Conservation (phyloP, 768 basidiomycete species). For the Floccularia luteovirens region DNA sequence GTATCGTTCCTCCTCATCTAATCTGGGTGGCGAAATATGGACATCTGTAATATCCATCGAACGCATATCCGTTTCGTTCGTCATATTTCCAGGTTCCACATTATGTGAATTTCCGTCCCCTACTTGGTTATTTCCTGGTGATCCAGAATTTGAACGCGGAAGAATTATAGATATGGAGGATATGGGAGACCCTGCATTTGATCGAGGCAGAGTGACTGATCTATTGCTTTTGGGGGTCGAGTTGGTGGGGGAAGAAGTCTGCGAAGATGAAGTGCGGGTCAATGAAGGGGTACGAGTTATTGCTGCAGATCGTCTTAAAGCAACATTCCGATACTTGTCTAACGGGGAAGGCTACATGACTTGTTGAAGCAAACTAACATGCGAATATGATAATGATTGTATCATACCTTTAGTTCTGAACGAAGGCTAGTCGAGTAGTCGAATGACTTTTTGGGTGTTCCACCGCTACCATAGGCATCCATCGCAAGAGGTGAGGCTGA, state of each 20-base stretch:
- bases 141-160: constrained; percentile 41
- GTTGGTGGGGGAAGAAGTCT: constrained; percentile 50
- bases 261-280: constrained; percentile 52
- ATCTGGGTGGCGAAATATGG: constrained; percentile 33
- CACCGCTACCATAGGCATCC: constrained; percentile 21
- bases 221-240: constrained; percentile 56
- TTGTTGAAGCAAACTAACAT: neutral
- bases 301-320: constrained; percentile 40
- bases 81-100: constrained; percentile 19
- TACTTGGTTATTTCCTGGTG: constrained; percentile 31
- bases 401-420: constrained; percentile 51
- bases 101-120: constrained; percentile 11
- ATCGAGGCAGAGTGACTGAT: constrained; percentile 31
- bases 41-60: constrained; percentile 51
- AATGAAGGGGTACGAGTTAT: constrained; percentile 62
- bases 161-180: constrained; percentile 41
- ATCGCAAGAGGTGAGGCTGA: constrained; percentile 42
- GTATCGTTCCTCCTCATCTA: constrained; percentile 11
- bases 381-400: neutral
- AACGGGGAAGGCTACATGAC: constrained; percentile 59
- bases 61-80: constrained; percentile 24
- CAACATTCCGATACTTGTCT: constrained; percentile 58
- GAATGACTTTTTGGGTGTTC: constrained; percentile 43
- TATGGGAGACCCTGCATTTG: constrained; percentile 35
- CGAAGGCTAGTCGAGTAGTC: constrained; percentile 56